Conservation (phyloP, 2,329 filamentous ascomycete species). For the Neoscytalidium dimidiatum region DNA sequence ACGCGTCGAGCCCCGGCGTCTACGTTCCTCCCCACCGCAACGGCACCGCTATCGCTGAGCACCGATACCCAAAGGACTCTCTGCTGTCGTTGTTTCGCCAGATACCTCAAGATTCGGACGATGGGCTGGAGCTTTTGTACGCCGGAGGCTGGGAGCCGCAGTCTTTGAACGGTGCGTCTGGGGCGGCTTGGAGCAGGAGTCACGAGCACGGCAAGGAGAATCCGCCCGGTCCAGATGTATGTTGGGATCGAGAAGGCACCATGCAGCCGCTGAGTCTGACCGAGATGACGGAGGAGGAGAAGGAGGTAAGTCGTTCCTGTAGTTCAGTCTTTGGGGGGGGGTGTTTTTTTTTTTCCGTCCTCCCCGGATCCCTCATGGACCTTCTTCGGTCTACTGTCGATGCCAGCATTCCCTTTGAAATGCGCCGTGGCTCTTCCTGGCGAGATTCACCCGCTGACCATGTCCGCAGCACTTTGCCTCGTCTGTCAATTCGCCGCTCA, state of each 20-base stretch:
- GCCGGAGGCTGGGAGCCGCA: constrained; percentile 78
- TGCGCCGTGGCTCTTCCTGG: no score
- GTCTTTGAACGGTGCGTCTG: constrained; percentile 63
- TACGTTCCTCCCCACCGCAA: constrained; percentile 68
- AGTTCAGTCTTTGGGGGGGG: no score
- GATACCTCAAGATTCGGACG: constrained; percentile 55
- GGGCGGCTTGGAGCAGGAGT: constrained; percentile 71
- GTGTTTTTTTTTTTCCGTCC: not conserved
- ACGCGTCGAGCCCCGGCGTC: constrained; percentile 44
- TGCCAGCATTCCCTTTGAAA: no score
- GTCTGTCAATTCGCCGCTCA: constrained; percentile 92
- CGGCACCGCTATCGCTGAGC: constrained; percentile 52
- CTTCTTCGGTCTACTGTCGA: not conserved
- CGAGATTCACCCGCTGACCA: no score
- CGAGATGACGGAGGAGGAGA: constrained; percentile 70
- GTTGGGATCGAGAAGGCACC: constrained; percentile 78
- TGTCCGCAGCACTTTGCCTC: constrained; percentile 68
- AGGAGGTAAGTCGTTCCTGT: constrained; percentile 52
- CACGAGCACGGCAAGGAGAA: constrained; percentile 69
- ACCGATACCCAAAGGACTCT: constrained; percentile 77
- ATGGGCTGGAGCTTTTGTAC: constrained; percentile 68
- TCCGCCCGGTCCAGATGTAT: constrained; percentile 82
- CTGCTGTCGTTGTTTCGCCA: constrained; percentile 72
- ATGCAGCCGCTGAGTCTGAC: constrained; percentile 71
- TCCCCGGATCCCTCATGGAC: not conserved